Evolutionary conservation across 805 yeast genomes (phyloP).

Genomic region (Wickerhamomyces subpelliculosus): DNA sequence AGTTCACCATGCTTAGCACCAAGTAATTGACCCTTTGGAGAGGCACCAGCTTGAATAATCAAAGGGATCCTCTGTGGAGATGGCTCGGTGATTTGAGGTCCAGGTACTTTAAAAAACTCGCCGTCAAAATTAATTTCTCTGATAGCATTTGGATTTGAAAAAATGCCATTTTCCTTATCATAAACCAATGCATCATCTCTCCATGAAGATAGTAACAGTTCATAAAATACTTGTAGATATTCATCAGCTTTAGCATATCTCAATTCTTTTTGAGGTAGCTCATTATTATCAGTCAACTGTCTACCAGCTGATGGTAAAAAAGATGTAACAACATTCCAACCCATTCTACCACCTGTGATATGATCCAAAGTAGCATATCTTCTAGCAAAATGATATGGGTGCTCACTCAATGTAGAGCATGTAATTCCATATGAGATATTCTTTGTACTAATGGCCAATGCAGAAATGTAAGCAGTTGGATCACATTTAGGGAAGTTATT

Average conservation of each 20-base stretch:
- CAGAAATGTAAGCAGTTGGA: conserved; percentile 25
- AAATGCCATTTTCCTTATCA: conserved; percentile 21
- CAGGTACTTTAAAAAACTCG: conserved; percentile 30
- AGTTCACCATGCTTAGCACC: conserved; percentile 26
- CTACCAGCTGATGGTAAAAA: conserved; percentile 34
- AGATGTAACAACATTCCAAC: conserved; percentile 38
- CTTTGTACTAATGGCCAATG: conserved; percentile 32
- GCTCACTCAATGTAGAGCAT: conserved; percentile 33
- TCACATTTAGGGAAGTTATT: conserved; percentile 24
- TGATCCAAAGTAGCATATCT: conserved; percentile 35
- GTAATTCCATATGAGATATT: conserved; percentile 32
- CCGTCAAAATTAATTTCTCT: conserved; percentile 32
- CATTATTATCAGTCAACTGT: conserved; percentile 26
- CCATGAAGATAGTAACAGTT: conserved; percentile 33
- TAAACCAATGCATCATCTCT: conserved; percentile 27
- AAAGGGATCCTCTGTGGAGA: conserved; percentile 36
- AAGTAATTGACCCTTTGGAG: conserved; percentile 30
- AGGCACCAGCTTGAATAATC: conserved; percentile 35
- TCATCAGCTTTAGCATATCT: conserved; percentile 34
- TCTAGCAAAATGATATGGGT: conserved; percentile 33
- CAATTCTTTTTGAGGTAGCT: conserved; percentile 30
- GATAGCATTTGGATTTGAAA: conserved; percentile 28
- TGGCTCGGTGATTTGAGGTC: conserved; percentile 32
- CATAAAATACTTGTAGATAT: conserved; percentile 30
- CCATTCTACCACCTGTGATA: conserved; percentile 33